Conservation (phyloP, 1,284 basidiomycete species). For the Volvariella volvacea region DNA sequence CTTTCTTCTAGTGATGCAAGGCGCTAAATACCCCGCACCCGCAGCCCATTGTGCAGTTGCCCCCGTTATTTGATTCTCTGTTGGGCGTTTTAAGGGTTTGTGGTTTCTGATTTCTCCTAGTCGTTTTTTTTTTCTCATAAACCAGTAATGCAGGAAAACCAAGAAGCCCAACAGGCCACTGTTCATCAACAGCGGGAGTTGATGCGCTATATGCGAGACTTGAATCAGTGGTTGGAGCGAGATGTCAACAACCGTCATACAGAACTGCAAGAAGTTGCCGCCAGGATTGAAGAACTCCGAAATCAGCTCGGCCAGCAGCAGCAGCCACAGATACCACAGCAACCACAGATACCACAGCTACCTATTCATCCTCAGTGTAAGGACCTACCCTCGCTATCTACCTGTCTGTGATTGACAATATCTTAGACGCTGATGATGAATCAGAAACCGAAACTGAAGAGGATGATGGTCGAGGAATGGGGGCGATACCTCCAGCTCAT, state of each 20-base stretch:
- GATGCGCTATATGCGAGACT: constrained; percentile 63
- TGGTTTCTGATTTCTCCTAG: constrained; percentile 5
- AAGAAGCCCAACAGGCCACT: constrained; percentile 61
- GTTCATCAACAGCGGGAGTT: constrained; percentile 72
- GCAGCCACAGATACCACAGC: constrained; percentile 4
- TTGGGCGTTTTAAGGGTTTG: constrained; percentile 60
- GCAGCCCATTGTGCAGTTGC: constrained; percentile 52
- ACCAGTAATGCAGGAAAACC: constrained; percentile 50
- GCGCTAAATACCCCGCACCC: constrained; percentile 7
- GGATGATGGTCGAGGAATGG: too few relatives aligned
- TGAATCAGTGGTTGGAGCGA: constrained; percentile 69
- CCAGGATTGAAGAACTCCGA: constrained; percentile 54
- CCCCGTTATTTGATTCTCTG: constrained; percentile 46
- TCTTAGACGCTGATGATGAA: too few relatives aligned
- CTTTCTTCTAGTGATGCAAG: background rate
- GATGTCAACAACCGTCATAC: constrained; percentile 70
- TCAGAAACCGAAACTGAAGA: too few relatives aligned
- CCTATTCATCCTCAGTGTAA: background rate
- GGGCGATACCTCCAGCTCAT: too few relatives aligned
- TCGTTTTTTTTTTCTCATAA: constrained; percentile 1
- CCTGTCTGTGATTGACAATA: too few relatives aligned
- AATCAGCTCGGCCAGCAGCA: constrained; percentile 32
- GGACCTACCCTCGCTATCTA: background rate
- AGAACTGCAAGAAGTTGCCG: constrained; percentile 59
- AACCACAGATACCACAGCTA: constrained; percentile 4